Base-by-base conservation (phyloP, 192 early-diverging fungal species). In the Chytriomyces sp. region DNA sequence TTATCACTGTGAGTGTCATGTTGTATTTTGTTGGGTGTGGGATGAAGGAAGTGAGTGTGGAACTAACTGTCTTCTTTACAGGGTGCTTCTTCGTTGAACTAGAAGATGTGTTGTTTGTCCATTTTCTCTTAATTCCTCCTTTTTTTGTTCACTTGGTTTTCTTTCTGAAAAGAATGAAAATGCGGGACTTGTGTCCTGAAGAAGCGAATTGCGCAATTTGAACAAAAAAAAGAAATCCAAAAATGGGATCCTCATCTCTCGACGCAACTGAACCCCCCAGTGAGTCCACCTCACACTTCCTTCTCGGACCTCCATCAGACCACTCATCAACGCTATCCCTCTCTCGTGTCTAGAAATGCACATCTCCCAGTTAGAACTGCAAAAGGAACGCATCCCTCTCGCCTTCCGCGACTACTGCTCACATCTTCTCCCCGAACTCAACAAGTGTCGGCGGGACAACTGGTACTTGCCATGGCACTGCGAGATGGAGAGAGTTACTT, bases 381-480 rank as follows among this genome's bases (percentile, higher is more conserved):
- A 86, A 8, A 91, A 94, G 77, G 90, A 91, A 49, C 89, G 89
- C 48, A 86, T 98, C 71, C 96, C 96, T 9, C 80, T 97, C 45
- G 89, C 90, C 67, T 94, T 91, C 85, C 91, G 97, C 66, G 97
- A 98, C 88, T 95, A 94, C 84, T 98, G 97, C 80, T 92, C 97
- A 50, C 92, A 97, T 76, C 82, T 98, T 72, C 86, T 95, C 49
- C 92, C 96, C 69, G 92, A 90, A 48, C 82, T 98, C 50, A 95
- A 98, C 92, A 92, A 94, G 81, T 98, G 97, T 86, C 86, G 97
- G 62, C 87, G 86, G 72, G 89, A 91, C 59, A 94, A 87, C 78
- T 92, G 86, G 80, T 96, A 94, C 82, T 67, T 95, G 72, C 97
- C 97, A 28, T 97, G 95, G 94, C 94, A 95, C 80, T 98, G 97